These are phyloP conservation scores for Stemphylium lycopersici DNA, from an alignment of 2,329 filamentous ascomycete species.

Conservation along the genomic window DNA sequence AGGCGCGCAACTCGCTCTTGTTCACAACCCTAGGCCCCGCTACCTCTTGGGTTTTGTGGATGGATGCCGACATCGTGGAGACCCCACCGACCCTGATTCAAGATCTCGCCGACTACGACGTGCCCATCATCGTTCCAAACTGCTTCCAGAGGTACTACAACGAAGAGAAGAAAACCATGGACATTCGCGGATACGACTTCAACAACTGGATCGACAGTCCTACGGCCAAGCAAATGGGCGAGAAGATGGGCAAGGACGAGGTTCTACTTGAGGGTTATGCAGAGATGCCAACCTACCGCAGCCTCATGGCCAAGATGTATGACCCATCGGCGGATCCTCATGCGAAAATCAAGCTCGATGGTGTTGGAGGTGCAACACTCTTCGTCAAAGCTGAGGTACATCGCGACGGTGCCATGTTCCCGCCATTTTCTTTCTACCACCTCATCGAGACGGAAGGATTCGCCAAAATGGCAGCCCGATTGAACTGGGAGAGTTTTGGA, in stretches of 20 bases:
- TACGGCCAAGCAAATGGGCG: slow-evolving; percentile 74
- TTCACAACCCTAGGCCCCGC: slow-evolving; percentile 92
- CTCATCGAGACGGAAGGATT: slow-evolving; percentile 98
- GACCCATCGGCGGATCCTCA: slow-evolving; percentile 58
- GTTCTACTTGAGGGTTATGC: slow-evolving; percentile 92
- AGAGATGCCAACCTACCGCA: slow-evolving; percentile 90
- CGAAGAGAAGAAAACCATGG: slow-evolving; percentile 72
- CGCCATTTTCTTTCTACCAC: slow-evolving; percentile 93
- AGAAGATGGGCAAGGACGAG: slow-evolving; percentile 86
- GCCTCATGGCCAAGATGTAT: slow-evolving; percentile 86
- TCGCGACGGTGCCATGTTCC: slow-evolving; percentile 97
- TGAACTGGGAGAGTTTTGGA: slow-evolving; percentile 87
- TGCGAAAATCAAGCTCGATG: slow-evolving; percentile 78
- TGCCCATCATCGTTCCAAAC: slow-evolving; percentile 92
- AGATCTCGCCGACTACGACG: slow-evolving; percentile 85
- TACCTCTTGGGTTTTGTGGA: slow-evolving; percentile 96
- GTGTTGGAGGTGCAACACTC: slow-evolving; percentile 89
- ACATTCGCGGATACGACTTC: slow-evolving; percentile 89
- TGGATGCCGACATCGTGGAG: slow-evolving; percentile 91
- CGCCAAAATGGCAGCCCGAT: slow-evolving; percentile 89
- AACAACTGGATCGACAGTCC: slow-evolving; percentile 97
- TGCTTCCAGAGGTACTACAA: slow-evolving; percentile 84
- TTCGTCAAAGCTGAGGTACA: slow-evolving; percentile 97
- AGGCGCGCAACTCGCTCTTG: slow-evolving; percentile 89
- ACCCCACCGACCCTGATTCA: slow-evolving; percentile 85